These are phyloP conservation scores for Castanopsis chinensis DNA, from an alignment of 306 rosid species.

Conservation along the genomic window DNA sequence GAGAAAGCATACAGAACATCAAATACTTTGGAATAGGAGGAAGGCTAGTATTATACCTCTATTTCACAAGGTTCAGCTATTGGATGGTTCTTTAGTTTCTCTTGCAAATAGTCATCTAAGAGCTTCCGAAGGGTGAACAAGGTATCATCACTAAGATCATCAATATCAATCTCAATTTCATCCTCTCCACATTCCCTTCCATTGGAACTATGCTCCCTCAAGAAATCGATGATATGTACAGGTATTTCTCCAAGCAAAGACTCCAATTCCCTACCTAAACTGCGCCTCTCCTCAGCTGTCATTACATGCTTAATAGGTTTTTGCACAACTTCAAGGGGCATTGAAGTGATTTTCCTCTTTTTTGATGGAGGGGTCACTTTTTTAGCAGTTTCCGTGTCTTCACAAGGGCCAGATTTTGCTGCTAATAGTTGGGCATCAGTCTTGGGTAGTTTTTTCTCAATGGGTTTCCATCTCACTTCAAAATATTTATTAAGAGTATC, in stretches of 20 bases:
- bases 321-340: conserved; percentile 44
- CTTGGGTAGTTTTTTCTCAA: conserved; percentile 68
- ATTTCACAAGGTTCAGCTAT: conserved; percentile 66
- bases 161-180: conserved; percentile 81
- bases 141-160: conserved; percentile 75
- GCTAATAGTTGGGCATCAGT: conserved; percentile 35
- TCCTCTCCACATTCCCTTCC: conserved; percentile 69
- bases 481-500: conserved; percentile 63
- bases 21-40: background rate
- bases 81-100: conserved; percentile 44
- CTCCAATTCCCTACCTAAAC: conserved; percentile 66
- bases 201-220: conserved; percentile 65
- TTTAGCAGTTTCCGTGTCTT: conserved; percentile 38
- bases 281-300: conserved; percentile 60
- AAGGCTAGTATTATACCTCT: conserved; percentile 48
- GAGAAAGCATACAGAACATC: background rate
- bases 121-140: conserved; percentile 59
- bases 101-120: conserved; percentile 60
- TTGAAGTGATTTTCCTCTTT: conserved; percentile 54
- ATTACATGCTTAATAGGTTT: conserved; percentile 52
- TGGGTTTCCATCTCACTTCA: conserved; percentile 73
- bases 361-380: conserved; percentile 47
- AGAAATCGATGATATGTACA: conserved; percentile 60
- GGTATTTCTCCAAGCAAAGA: conserved; percentile 70
- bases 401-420: conserved; percentile 29